phyloP scores from a whole-genome alignment of 495 filamentous ascomycete species.

The Astrothelium subdiscretum region DNA sequence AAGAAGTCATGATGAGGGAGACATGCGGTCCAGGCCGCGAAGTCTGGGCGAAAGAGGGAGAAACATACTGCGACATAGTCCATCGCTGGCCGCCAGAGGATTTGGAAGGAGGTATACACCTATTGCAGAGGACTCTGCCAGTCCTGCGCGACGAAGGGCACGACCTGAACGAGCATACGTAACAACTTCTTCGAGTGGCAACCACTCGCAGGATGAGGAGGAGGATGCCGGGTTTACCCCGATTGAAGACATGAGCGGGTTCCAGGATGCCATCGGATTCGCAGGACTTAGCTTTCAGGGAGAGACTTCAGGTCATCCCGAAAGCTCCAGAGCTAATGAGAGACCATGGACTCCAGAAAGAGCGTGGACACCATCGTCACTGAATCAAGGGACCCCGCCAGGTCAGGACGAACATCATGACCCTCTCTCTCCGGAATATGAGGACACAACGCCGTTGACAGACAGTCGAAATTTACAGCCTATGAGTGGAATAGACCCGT shows the following conservation, averaged over 20 bases:
- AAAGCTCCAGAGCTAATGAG: not conserved
- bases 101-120: conserved; percentile 35
- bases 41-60: conserved; percentile 29
- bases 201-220: conserved; percentile 24
- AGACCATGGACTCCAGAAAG: not conserved
- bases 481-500: conserved; percentile 16
- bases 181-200: conserved; percentile 24
- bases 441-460: conserved; percentile 42
- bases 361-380: conserved; percentile 11
- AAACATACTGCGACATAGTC: conserved; percentile 20
- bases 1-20: conserved; percentile 21
- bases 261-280: conserved; percentile 50
- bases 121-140: conserved; percentile 43
- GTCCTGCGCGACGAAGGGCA: conserved; percentile 21
- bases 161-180: conserved; percentile 19
- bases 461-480: conserved; percentile 23
- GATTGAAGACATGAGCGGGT: conserved; percentile 37
- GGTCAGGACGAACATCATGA: conserved; percentile 8
- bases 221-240: conserved; percentile 34
- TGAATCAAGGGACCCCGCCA: conserved; percentile 8
- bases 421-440: conserved; percentile 37
- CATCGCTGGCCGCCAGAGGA: conserved; percentile 7
- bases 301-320: conserved; percentile 14
- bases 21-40: conserved; percentile 23
- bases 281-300: conserved; percentile 46